Base-by-base conservation (phyloP, 2,329 filamentous ascomycete species). In the Aspergillus pseudonomiae region DNA sequence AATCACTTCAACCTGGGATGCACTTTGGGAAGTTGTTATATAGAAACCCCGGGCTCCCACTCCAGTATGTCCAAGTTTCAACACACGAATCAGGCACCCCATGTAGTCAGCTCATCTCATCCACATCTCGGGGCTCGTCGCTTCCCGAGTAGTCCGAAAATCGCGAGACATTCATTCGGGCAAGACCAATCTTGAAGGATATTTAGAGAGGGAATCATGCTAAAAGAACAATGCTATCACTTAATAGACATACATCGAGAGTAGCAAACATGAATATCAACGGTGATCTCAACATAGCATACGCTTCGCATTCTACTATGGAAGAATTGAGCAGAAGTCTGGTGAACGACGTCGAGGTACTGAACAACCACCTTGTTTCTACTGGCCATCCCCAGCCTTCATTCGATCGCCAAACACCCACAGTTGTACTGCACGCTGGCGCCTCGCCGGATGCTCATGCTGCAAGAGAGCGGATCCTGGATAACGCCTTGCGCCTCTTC, bases 401-500 rank as follows among this genome's bases (percentile, higher is more conserved):
- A 5, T 59, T 50, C 4, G 16, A 39, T 14, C 24, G 43, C 12
- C 28, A 59, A 14, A 46, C 57, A 4, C 57, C 57, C 6, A 12
- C 30, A 5, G 26, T 12, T 11, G 46, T 46, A 6, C 26, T 59
- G 3, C 41, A 28, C 1, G 9, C 10, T 24, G 43, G 7, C 10
- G 30, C 43, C 10, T 24, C 57, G 1, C 28, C 36, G 9, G 55
- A 57, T 28, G 46, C 34, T 34, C 43, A 59, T 24, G 19, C n/a
- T 26, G 57, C 57, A 34, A 50, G 57, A 50, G 41, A 59, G 30
- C 41, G 41, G 2, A 45, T 59, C 41, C 28, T 50, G 24, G 43
- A 57, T 5, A 26, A 41, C 32, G 39, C 55, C 11, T 26, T 57
- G 26, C 36, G 19, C 24, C 32, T 34, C 28, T 59, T 59, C 12